Evolutionary conservation across 2,329 filamentous ascomycete genomes (phyloP).

Genomic region (Cercospora brassicicola): DNA sequence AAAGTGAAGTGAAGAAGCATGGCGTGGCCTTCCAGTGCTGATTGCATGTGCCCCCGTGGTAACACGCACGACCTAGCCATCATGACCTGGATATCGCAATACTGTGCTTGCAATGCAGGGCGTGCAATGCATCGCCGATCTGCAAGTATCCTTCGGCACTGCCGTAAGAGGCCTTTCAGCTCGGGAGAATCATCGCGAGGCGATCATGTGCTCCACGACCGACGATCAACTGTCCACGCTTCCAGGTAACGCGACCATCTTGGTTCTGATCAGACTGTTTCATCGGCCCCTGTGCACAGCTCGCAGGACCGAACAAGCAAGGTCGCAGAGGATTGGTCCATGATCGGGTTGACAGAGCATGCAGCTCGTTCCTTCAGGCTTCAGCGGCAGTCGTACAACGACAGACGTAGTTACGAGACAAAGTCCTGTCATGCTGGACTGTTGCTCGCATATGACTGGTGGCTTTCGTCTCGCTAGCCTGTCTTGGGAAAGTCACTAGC

Average conservation of each 20-base stretch:
- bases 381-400: neutral
- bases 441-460: neutral
- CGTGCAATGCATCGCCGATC: neutral
- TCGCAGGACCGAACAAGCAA: neutral
- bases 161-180: neutral
- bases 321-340: neutral
- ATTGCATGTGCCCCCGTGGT: neutral
- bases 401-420: neutral
- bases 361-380: neutral
- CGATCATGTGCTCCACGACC: neutral
- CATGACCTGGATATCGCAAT: neutral
- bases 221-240: neutral
- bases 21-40: slow-evolving; percentile 82
- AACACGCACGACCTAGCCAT: neutral
- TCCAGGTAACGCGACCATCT: neutral
- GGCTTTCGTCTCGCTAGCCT: neutral
- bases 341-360: neutral
- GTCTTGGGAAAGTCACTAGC: slow-evolving; percentile 7
- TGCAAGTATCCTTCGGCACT: neutral
- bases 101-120: neutral
- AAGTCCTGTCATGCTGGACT: neutral
- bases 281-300: neutral
- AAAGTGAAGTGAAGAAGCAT: slow-evolving; percentile 74
- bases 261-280: neutral
- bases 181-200: neutral